Conservation (phyloP, 768 basidiomycete species). For the Hericium coralloides region DNA sequence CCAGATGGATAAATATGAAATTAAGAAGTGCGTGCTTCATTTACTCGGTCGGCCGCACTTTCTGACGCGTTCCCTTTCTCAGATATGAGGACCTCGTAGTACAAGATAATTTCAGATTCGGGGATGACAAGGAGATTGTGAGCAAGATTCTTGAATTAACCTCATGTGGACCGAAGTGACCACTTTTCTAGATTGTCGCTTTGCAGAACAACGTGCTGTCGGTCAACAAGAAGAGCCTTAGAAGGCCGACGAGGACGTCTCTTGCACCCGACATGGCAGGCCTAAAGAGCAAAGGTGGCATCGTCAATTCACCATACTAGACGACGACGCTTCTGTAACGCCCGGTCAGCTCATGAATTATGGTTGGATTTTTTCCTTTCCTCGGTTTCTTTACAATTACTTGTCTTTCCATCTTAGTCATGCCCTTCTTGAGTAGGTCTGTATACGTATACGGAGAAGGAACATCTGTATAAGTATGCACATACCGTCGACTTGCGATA, state of each 20-base stretch:
- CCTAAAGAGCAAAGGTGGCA: conserved; percentile 7
- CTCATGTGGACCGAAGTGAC: conserved; percentile 2
- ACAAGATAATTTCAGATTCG: conserved; percentile 97
- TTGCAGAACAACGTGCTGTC: conserved; percentile 89
- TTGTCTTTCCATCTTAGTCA: too few relatives aligned
- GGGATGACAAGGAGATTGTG: conserved; percentile 94
- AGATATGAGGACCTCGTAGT: conserved; percentile 89
- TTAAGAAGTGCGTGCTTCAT: conserved; percentile 53
- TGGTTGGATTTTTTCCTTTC: neutral
- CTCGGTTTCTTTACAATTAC: neutral
- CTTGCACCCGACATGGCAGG: conserved; percentile 38
- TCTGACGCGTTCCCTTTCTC: conserved; percentile 2
- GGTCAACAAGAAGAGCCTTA: conserved; percentile 88
- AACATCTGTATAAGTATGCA: neutral
- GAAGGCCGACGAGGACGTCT: conserved; percentile 71
- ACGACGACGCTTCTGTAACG: neutral
- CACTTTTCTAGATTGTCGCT: conserved; percentile 72
- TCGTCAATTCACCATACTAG: conserved; percentile 13
- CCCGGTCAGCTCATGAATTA: too few relatives aligned
- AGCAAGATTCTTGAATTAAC: conserved; percentile 21
- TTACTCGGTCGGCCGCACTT: neutral
- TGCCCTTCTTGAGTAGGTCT: too few relatives aligned
- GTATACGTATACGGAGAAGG: too few relatives aligned
- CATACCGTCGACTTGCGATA: neutral
- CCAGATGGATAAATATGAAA: conserved; percentile 84